Conservation (phyloP, 768 basidiomycete species). For the Leccinum incarnatum region DNA sequence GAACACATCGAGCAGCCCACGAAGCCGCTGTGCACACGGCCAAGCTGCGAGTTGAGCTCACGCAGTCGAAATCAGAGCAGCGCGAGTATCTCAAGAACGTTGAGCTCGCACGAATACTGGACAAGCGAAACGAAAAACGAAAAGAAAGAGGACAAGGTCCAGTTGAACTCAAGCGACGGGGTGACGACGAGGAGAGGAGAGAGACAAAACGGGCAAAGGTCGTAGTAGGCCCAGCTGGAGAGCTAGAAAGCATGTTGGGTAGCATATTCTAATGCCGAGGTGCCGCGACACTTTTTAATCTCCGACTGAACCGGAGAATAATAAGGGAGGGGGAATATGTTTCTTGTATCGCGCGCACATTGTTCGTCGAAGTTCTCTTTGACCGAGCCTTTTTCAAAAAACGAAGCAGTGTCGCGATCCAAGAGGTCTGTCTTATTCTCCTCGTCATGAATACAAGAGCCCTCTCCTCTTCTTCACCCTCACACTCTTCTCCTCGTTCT, state of each 20-base stretch:
- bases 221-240: constrained; percentile 5
- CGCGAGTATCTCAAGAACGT: constrained; percentile 92
- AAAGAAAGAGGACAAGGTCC: constrained; percentile 56
- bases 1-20: constrained; percentile 57
- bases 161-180: constrained; percentile 21
- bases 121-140: constrained; percentile 73
- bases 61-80: constrained; percentile 86
- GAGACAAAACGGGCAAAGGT: constrained; percentile 17
- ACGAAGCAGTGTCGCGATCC: constrained; percentile 46
- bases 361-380: constrained; percentile 32
- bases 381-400: constrained; percentile 32
- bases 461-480: constrained; percentile 55
- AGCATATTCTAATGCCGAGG: constrained; percentile 47
- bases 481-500: constrained; percentile 55
- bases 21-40: constrained; percentile 88
- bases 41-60: constrained; percentile 86
- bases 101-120: constrained; percentile 82
- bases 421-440: constrained; percentile 86
- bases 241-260: constrained; percentile 45
- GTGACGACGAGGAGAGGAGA: constrained; percentile 7
- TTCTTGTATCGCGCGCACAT: constrained; percentile 64
- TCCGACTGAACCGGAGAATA: constrained; percentile 27
- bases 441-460: constrained; percentile 73
- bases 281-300: constrained; percentile 11
- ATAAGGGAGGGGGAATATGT: constrained; percentile 15